These are phyloP conservation scores for Sanguinoderma infundibulare DNA, from an alignment of 1,284 basidiomycete genomes.

Conservation along the genomic window DNA sequence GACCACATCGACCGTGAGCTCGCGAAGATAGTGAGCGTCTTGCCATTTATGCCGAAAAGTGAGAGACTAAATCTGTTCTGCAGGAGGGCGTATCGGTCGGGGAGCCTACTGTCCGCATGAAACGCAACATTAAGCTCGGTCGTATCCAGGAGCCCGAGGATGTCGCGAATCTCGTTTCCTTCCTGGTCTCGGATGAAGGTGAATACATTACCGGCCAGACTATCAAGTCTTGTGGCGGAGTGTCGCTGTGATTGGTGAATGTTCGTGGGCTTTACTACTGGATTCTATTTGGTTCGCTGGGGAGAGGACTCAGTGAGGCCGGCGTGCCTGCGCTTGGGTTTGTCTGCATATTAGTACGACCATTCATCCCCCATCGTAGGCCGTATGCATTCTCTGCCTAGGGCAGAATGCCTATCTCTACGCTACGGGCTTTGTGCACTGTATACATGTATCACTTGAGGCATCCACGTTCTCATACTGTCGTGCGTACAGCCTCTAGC, in stretches of 20 bases:
- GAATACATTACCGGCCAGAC: conserved; percentile 47
- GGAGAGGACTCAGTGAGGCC: conserved; percentile 16
- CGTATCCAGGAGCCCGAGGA: conserved; percentile 43
- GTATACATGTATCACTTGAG: neutral
- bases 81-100: conserved; percentile 36
- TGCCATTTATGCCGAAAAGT: neutral
- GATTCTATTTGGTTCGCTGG: neutral
- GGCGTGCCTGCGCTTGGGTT: conserved; percentile 13
- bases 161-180: conserved; percentile 49
- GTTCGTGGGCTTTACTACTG: neutral
- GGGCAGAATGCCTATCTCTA: neutral
- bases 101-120: conserved; percentile 37
- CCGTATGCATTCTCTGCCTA: neutral
- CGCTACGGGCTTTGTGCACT: neutral
- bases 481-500: too few species aligned
- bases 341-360: too few species aligned
- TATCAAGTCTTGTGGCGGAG: conserved; percentile 40
- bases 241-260: conserved; percentile 29
- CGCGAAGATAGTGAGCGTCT: conserved; percentile 32
- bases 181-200: conserved; percentile 44
- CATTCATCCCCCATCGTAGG: neutral
- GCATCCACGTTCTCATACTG: too few species aligned
- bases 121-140: conserved; percentile 37
- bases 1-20: conserved; percentile 41
- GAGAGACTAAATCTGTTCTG: neutral